Conservation (phyloP, 2,329 filamentous ascomycete species). For the Fusarium sp. region DNA sequence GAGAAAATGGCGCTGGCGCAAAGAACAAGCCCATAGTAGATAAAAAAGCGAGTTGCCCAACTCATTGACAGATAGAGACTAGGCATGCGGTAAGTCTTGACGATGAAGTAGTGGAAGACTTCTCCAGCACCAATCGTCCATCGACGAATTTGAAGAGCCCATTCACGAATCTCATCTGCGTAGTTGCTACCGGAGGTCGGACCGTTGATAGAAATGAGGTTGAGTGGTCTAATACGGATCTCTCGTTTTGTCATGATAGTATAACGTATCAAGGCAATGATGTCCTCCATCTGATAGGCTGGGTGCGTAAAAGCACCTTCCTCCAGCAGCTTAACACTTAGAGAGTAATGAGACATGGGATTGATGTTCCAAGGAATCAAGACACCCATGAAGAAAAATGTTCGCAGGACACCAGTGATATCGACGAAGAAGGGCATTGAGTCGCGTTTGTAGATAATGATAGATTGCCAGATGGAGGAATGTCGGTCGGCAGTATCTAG, state of each 20-base stretch:
- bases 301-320: slow-evolving; percentile 33
- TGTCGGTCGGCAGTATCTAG: slow-evolving; percentile 31
- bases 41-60: slow-evolving; percentile 31
- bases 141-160: slow-evolving; percentile 32
- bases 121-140: slow-evolving; percentile 37
- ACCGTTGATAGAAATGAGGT: slow-evolving; percentile 35
- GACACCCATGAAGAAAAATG: slow-evolving; percentile 43
- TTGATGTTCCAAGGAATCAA: slow-evolving; percentile 41
- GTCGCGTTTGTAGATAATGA: slow-evolving; percentile 40
- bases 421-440: slow-evolving; percentile 44
- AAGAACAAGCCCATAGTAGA: slow-evolving; percentile 29
- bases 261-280: slow-evolving; percentile 33
- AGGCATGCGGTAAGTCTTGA: slow-evolving; percentile 35
- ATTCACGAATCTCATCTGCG: slow-evolving; percentile 29
- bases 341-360: slow-evolving; percentile 35
- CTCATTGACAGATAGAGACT: slow-evolving; percentile 15
- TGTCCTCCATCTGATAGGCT: slow-evolving; percentile 35
- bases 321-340: slow-evolving; percentile 27
- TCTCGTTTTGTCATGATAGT: slow-evolving; percentile 29
- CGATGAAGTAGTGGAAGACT: slow-evolving; percentile 38
- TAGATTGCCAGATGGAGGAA: slow-evolving; percentile 43
- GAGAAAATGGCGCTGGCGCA: slow-evolving; percentile 32
- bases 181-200: slow-evolving; percentile 31
- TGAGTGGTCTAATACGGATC: slow-evolving; percentile 28
- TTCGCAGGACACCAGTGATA: slow-evolving; percentile 40